Percentiles rank a stretch among this genome's conserved stretches.
phyloP scores from a whole-genome alignment of 129 eudicot genomes.

The Rutidosis leptorrhynchoides region DNA sequence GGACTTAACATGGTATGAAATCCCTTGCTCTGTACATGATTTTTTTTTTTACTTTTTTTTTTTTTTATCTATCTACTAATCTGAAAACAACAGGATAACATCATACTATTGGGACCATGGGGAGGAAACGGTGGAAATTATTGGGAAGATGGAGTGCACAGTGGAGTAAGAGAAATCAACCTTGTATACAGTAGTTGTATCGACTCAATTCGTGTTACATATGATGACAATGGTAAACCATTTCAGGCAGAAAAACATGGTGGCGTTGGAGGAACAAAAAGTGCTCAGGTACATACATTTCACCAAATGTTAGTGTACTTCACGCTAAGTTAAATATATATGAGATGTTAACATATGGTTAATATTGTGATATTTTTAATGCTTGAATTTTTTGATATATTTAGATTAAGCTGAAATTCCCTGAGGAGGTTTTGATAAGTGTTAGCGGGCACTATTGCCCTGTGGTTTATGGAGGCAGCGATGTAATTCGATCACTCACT shows the following conservation, averaged over 20 bases:
- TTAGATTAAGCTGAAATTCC: conserved; percentile 69
- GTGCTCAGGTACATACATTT: conserved; percentile 41
- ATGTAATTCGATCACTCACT: conserved; percentile 50
- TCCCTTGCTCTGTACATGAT: background rate
- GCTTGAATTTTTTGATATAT: conserved; percentile 12
- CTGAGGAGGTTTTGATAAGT: conserved; percentile 56
- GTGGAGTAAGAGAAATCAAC: conserved; percentile 57
- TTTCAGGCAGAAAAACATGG: conserved; percentile 52
- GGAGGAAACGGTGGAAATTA: conserved; percentile 55
- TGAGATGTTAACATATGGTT: background rate
- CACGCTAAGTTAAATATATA: background rate
- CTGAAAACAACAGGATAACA: conserved; percentile 25
- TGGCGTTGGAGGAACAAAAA: conserved; percentile 51
- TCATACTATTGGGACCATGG: conserved; percentile 53
- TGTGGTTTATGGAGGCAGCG: conserved; percentile 56
- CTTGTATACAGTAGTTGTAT: conserved; percentile 54
- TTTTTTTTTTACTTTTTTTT: too few relatives aligned
- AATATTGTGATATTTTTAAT: background rate
- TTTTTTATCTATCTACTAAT: background rate
- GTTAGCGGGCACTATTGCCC: conserved; percentile 52
- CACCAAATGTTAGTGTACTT: background rate
- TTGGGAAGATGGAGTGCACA: conserved; percentile 56
- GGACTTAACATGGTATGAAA: conserved; percentile 33
- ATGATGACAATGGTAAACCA: conserved; percentile 55
- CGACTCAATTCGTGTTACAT: conserved; percentile 57